Conservation (phyloP, 2,329 filamentous ascomycete genomes). For the Penicillium sp. region DNA sequence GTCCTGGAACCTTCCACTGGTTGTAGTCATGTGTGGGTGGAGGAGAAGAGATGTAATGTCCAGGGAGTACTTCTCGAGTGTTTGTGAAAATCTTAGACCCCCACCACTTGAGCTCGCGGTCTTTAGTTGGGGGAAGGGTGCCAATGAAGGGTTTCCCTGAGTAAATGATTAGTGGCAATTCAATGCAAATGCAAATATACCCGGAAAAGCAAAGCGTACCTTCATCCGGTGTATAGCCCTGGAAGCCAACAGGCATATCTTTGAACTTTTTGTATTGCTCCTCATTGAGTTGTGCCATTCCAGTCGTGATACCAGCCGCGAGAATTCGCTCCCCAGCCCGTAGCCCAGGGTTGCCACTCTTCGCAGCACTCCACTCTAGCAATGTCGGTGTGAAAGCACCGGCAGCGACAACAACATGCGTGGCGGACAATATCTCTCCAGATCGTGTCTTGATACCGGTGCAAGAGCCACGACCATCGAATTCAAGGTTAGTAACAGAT, state of each 20-base stretch:
- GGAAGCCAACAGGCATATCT: constrained; percentile 46
- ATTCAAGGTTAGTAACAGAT: constrained; percentile 39
- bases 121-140: constrained; percentile 54
- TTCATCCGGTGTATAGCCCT: constrained; percentile 43
- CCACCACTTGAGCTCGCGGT: constrained; percentile 57
- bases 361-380: constrained; percentile 47
- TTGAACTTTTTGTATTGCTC: constrained; percentile 38
- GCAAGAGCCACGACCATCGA: constrained; percentile 48
- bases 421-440: constrained; percentile 27
- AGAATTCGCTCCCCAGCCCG: constrained; percentile 51
- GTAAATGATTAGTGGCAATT: constrained; percentile 13
- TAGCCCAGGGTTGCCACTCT: constrained; percentile 40
- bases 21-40: constrained; percentile 55
- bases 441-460: constrained; percentile 27
- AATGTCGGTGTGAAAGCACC: constrained; percentile 37
- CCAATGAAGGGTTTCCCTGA: constrained; percentile 56
- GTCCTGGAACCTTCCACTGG: constrained; percentile 60
- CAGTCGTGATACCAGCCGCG: constrained; percentile 48
- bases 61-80: constrained; percentile 52
- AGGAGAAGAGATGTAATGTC: constrained; percentile 56
- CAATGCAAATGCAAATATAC: background rate
- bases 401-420: constrained; percentile 29
- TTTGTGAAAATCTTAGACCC: constrained; percentile 60
- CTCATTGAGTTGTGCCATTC: constrained; percentile 48
- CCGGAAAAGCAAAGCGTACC: constrained; percentile 20